phyloP scores from a whole-genome alignment of 345 rosid genomes.

The Rubroshorea leprosula region DNA sequence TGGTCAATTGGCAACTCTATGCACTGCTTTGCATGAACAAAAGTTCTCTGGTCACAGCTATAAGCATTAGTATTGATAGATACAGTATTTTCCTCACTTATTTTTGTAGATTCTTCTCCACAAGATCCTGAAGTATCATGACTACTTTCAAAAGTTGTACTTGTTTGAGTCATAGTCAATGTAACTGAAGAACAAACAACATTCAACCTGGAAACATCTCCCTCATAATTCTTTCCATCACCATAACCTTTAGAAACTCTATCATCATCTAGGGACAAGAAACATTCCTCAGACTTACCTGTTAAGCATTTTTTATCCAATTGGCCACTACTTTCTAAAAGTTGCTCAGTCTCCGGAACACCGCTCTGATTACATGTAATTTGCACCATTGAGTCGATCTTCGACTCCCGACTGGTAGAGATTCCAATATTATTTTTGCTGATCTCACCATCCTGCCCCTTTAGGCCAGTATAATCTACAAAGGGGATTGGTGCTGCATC shows the following conservation, averaged over 20 bases:
- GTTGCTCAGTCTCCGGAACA: slow-evolving; percentile 20
- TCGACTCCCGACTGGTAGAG: slow-evolving; percentile 15
- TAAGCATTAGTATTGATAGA: slow-evolving; percentile 18
- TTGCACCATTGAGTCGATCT: slow-evolving; percentile 20
- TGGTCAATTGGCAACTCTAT: slow-evolving; percentile 28
- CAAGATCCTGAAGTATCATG: slow-evolving; percentile 18
- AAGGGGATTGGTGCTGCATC: slow-evolving; percentile 15
- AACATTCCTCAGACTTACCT: slow-evolving; percentile 24
- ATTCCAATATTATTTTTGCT: slow-evolving; percentile 13
- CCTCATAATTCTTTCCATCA: slow-evolving; percentile 17
- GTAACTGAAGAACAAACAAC: slow-evolving; percentile 19
- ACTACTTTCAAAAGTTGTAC: slow-evolving; percentile 21
- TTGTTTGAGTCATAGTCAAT: slow-evolving; percentile 17
- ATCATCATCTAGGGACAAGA: slow-evolving; percentile 19
- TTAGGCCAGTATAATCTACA: slow-evolving; percentile 12
- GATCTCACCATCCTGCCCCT: slow-evolving; percentile 24
- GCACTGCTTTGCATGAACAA: slow-evolving; percentile 23
- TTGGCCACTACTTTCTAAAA: slow-evolving; percentile 18
- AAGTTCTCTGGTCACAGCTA: slow-evolving; percentile 16
- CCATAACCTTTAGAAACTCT: slow-evolving; percentile 22
- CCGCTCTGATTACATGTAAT: slow-evolving; percentile 9
- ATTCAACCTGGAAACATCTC: slow-evolving; percentile 14
- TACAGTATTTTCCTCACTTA: slow-evolving; percentile 12
- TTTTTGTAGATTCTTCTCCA: slow-evolving; percentile 22
- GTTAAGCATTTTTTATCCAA: slow-evolving; percentile 15